Evolutionary conservation across 306 rosid genomes (phyloP).

Genomic region (Datisca glomerata): DNA sequence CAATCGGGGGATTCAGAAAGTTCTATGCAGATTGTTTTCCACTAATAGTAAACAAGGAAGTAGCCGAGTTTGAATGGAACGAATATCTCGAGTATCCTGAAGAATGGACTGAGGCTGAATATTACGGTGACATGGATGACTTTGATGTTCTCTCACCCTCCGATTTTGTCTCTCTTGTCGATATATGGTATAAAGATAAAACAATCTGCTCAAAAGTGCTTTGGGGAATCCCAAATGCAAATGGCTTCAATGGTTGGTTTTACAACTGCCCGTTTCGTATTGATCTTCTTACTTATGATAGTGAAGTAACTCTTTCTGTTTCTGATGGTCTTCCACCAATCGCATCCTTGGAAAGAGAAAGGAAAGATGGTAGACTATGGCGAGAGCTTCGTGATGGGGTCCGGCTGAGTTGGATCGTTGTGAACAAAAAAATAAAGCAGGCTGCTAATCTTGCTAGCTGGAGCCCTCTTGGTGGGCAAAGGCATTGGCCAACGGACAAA

Average conservation of each 20-base stretch:
- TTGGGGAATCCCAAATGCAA: slow-evolving; percentile 79
- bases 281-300: slow-evolving; percentile 55
- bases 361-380: slow-evolving; percentile 84
- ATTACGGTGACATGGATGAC: slow-evolving; percentile 58
- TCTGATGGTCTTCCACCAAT: slow-evolving; percentile 70
- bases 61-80: slow-evolving; percentile 36
- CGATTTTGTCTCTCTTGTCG: slow-evolving; percentile 76
- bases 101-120: slow-evolving; percentile 84
- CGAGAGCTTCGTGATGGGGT: slow-evolving; percentile 70
- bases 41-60: slow-evolving; percentile 64
- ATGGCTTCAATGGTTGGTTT: slow-evolving; percentile 62
- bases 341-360: slow-evolving; percentile 58
- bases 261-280: slow-evolving; percentile 77
- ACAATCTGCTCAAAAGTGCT: slow-evolving; percentile 71
- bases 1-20: slow-evolving; percentile 75
- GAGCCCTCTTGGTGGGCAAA: slow-evolving; percentile 78
- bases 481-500: slow-evolving; percentile 92
- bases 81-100: slow-evolving; percentile 51
- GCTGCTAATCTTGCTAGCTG: slow-evolving; percentile 91
- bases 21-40: slow-evolving; percentile 89
- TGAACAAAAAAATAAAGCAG: slow-evolving; percentile 60
- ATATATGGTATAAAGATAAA: slow-evolving; percentile 59
- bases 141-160: slow-evolving; percentile 46
- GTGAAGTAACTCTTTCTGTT: slow-evolving; percentile 59
- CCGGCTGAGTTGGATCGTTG: slow-evolving; percentile 73